These are phyloP conservation scores for Mallotus nudiflorus DNA, from an alignment of 345 rosid species.

Conservation along the genomic window DNA sequence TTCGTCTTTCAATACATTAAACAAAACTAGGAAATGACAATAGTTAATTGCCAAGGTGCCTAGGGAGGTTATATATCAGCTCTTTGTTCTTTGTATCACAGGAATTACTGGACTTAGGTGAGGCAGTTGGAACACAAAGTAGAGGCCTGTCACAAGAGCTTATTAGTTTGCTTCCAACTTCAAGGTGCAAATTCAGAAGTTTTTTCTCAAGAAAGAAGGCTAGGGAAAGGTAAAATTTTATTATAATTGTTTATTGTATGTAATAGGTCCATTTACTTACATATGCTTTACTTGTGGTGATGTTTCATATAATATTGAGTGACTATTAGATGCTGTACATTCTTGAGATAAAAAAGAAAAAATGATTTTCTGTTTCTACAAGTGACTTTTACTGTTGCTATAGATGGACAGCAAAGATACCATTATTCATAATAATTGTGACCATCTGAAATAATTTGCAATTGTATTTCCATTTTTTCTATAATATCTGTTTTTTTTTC, in stretches of 20 bases:
- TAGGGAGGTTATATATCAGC: neutral
- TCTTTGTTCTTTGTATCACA: conserved; percentile 25
- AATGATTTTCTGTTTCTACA: neutral
- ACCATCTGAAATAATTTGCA: too few relatives aligned
- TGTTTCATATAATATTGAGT: conserved; percentile 4
- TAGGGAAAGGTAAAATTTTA: conserved; percentile 50
- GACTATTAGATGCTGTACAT: neutral
- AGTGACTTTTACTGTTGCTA: neutral
- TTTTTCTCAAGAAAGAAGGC: conserved; percentile 54
- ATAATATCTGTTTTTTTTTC: too few relatives aligned
- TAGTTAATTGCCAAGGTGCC: neutral
- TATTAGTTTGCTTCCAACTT: conserved; percentile 59
- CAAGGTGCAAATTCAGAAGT: conserved; percentile 57
- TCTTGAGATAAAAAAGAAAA: neutral
- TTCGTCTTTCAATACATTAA: neutral
- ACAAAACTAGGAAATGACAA: neutral
- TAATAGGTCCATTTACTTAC: conserved; percentile 1
- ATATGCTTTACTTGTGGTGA: conserved; percentile 1
- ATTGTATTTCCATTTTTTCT: too few relatives aligned
- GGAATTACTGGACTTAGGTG: conserved; percentile 73
- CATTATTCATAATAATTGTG: neutral
- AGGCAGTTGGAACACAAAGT: conserved; percentile 64
- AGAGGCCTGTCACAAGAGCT: conserved; percentile 62
- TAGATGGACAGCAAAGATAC: neutral
- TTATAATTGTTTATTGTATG: too few relatives aligned